Evolutionary conservation across 768 basidiomycete genomes (phyloP).

Genomic region (Mycena sanguinolenta): DNA sequence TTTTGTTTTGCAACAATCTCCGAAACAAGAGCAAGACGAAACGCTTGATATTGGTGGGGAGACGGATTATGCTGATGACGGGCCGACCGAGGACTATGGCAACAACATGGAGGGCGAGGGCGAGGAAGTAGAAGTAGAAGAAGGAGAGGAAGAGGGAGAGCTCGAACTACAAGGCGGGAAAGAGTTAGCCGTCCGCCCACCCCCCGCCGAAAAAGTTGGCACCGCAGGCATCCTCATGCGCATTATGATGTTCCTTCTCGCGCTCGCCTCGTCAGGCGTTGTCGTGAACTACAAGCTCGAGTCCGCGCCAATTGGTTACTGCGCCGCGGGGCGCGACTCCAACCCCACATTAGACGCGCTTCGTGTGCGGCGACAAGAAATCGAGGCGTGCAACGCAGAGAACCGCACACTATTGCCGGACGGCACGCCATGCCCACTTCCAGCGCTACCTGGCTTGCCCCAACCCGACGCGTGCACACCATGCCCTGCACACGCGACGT

Average conservation of each 20-base stretch:
- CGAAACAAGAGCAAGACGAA: constrained; percentile 47
- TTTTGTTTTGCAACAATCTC: constrained; percentile 32
- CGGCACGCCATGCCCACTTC: constrained; percentile 64
- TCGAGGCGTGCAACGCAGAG: constrained; percentile 69
- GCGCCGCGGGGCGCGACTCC: constrained; percentile 72
- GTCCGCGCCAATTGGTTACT: constrained; percentile 82
- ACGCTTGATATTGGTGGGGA: constrained; percentile 35
- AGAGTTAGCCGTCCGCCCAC: constrained; percentile 27
- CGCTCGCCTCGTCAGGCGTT: constrained; percentile 49
- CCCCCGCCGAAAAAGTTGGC: constrained; percentile 33
- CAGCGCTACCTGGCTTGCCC: constrained; percentile 63
- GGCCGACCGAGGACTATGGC: constrained; percentile 34
- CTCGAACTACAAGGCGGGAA: constrained; percentile 44
- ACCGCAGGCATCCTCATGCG: constrained; percentile 51
- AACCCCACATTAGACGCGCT: constrained; percentile 68
- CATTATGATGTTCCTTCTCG: constrained; percentile 55
- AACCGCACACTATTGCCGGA: constrained; percentile 62
- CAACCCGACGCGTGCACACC: constrained; percentile 76
- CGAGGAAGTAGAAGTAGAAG: constrained; percentile 30
- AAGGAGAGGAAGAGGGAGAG: constrained; percentile 43
- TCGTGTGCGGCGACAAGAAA: constrained; percentile 58
- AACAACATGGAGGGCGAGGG: constrained; percentile 24
- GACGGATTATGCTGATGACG: constrained; percentile 29
- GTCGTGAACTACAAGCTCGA: constrained; percentile 71
- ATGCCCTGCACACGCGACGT: constrained; percentile 79